Percentiles rank a stretch among this genome's conserved stretches.
These are phyloP conservation scores for Boletus subparvulus DNA, from an alignment of 768 basidiomycete genomes.

Conservation along the genomic window DNA sequence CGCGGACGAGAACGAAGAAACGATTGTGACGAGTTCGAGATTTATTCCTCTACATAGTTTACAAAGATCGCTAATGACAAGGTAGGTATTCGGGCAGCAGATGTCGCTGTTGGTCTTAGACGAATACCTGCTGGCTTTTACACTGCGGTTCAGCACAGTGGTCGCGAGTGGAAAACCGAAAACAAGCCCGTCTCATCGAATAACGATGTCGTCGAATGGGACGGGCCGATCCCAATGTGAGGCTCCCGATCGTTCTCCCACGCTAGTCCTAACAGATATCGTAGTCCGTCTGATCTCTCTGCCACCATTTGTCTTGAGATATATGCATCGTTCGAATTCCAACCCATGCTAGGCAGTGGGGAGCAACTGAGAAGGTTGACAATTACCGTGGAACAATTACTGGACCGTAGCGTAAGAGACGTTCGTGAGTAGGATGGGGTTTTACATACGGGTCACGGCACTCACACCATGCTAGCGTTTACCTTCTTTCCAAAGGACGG, in stretches of 20 bases:
- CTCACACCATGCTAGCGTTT: neutral
- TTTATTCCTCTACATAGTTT: neutral
- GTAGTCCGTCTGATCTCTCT: constrained; percentile 4
- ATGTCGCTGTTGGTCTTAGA: neutral
- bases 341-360: constrained; percentile 3
- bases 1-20: neutral
- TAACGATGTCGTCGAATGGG: constrained; percentile 1
- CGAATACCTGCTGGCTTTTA: constrained; percentile 6
- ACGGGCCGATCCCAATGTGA: constrained; percentile 1
- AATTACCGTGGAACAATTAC: neutral
- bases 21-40: neutral
- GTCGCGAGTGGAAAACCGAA: neutral
- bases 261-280: neutral
- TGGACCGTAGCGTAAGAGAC: neutral
- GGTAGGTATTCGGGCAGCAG: constrained; percentile 1
- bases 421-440: neutral
- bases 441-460: neutral
- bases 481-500: neutral
- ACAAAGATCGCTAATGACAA: neutral
- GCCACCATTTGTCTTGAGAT: neutral
- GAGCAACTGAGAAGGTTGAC: neutral
- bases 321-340: constrained; percentile 4
- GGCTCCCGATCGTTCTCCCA: neutral
- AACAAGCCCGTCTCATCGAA: neutral
- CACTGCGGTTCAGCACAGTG: neutral